Conservation (phyloP, 768 basidiomycete genomes). For the Phaeolepiota aurea region DNA sequence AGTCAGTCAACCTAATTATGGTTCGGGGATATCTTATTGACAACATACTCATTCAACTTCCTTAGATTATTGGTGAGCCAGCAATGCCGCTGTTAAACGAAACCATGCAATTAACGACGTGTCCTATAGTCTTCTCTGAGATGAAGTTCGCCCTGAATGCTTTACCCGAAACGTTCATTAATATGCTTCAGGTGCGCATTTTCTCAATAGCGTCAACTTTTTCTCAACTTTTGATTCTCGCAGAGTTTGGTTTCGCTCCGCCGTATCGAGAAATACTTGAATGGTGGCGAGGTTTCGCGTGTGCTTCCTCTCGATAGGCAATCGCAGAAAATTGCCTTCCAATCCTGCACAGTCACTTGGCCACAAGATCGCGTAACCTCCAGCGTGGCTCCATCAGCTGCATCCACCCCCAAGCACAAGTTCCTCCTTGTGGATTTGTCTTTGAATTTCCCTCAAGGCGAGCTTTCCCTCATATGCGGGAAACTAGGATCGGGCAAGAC, state of each 20-base stretch:
- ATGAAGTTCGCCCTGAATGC: conserved; percentile 85
- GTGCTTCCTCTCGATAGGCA: conserved; percentile 52
- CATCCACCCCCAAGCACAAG: conserved; percentile 68
- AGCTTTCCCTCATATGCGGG: conserved; percentile 80
- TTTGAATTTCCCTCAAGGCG: conserved; percentile 69
- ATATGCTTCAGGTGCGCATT: conserved; percentile 73
- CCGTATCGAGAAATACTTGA: conserved; percentile 87
- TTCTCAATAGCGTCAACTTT: too few relatives aligned
- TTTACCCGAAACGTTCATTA: conserved; percentile 87
- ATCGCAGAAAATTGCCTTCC: conserved; percentile 59
- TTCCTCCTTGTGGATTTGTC: conserved; percentile 78
- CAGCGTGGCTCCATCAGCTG: conserved; percentile 42
- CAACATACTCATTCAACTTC: neutral
- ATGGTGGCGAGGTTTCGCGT: conserved; percentile 58
- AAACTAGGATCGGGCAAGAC: conserved; percentile 90
- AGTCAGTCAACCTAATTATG: conserved; percentile 23
- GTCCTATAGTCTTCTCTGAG: conserved; percentile 71
- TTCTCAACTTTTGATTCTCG: neutral
- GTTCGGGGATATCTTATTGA: neutral
- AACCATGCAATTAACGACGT: neutral
- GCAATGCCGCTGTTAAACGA: neutral
- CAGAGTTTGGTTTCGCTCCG: conserved; percentile 77
- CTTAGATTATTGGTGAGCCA: conserved; percentile 1
- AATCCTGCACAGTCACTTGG: conserved; percentile 88
- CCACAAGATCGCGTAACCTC: conserved; percentile 55